These are phyloP conservation scores for Fusarium nanum DNA, from an alignment of 2,329 filamentous ascomycete species.

Conservation along the genomic window DNA sequence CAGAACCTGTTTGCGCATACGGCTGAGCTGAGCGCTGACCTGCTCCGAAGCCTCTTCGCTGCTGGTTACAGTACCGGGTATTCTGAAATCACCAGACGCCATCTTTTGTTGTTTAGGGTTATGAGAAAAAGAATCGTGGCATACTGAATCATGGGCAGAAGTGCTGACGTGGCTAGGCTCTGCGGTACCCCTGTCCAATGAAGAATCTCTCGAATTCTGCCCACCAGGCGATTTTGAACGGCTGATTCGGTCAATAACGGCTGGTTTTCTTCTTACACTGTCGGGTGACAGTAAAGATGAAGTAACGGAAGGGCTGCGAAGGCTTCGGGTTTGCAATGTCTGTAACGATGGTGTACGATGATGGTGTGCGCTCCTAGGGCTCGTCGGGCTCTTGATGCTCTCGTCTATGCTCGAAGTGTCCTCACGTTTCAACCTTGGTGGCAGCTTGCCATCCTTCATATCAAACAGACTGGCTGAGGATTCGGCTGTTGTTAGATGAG, in stretches of 20 bases:
- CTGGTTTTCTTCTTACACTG: constrained; percentile 58
- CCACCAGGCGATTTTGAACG: constrained; percentile 57
- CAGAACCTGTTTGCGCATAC: constrained; percentile 86
- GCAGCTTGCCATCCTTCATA: constrained; percentile 51
- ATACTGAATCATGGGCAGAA: constrained; percentile 68
- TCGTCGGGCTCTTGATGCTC: constrained; percentile 60
- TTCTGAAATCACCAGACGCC: constrained; percentile 60
- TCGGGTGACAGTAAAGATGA: constrained; percentile 54
- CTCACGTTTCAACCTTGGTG: constrained; percentile 54
- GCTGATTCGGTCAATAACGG: constrained; percentile 67
- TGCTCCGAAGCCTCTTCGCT: constrained; percentile 67
- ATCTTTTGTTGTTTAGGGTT: constrained; percentile 59
- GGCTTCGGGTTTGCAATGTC: constrained; percentile 52
- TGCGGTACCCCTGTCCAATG: constrained; percentile 66
- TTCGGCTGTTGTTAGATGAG: constrained; percentile 52
- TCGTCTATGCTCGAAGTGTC: constrained; percentile 60
- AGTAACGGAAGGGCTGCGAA: constrained; percentile 50
- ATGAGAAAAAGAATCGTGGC: constrained; percentile 66
- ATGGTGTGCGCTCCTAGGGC: constrained; percentile 54
- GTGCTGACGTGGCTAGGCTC: constrained; percentile 69
- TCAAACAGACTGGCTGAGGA: constrained; percentile 55
- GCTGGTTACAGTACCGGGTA: constrained; percentile 67
- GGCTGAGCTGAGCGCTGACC: constrained; percentile 71
- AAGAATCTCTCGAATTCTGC: constrained; percentile 67
- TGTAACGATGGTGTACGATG: constrained; percentile 52